Conservation (phyloP, 331 rosid species). For the Malus hybrid region DNA sequence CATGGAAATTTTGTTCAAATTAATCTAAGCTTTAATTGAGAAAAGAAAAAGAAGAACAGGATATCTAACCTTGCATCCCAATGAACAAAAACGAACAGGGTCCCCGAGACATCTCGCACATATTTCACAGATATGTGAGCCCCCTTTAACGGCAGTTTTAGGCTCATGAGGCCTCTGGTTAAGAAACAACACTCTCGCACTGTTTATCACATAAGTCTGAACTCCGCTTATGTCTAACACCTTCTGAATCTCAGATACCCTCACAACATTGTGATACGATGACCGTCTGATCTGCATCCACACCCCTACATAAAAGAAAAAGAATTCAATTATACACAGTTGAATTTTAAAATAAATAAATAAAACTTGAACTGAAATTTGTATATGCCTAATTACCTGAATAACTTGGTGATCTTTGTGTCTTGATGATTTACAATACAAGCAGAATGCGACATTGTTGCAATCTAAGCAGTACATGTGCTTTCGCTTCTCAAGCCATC, state of each 20-base stretch:
- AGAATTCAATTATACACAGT: not conserved
- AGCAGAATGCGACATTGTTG: slow-evolving; percentile 44
- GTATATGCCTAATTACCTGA: slow-evolving; percentile 31
- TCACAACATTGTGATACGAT: slow-evolving; percentile 79
- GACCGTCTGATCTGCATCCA: slow-evolving; percentile 69
- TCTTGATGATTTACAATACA: slow-evolving; percentile 53
- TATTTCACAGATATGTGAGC: slow-evolving; percentile 51
- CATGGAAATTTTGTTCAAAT: not conserved
- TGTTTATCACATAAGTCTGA: slow-evolving; percentile 78
- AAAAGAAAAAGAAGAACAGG: not conserved
- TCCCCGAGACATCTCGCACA: slow-evolving; percentile 68
- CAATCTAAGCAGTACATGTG: slow-evolving; percentile 78
- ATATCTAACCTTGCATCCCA: slow-evolving; percentile 80
- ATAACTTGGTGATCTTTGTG: slow-evolving; percentile 71
- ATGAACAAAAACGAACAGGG: slow-evolving; percentile 72
- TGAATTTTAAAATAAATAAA: not conserved
- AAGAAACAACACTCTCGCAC: slow-evolving; percentile 70
- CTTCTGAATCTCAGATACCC: slow-evolving; percentile 62
- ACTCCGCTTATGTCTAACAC: slow-evolving; percentile 62
- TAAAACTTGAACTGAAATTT: not conserved
- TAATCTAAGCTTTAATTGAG: not conserved
- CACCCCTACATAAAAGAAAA: not conserved
- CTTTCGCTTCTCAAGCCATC: slow-evolving; percentile 56
- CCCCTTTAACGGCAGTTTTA: slow-evolving; percentile 30
- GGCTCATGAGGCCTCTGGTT: slow-evolving; percentile 71